Evolutionary conservation across 2,329 filamentous ascomycete species (phyloP).

Genomic region (Magnaporthales sp.): DNA sequence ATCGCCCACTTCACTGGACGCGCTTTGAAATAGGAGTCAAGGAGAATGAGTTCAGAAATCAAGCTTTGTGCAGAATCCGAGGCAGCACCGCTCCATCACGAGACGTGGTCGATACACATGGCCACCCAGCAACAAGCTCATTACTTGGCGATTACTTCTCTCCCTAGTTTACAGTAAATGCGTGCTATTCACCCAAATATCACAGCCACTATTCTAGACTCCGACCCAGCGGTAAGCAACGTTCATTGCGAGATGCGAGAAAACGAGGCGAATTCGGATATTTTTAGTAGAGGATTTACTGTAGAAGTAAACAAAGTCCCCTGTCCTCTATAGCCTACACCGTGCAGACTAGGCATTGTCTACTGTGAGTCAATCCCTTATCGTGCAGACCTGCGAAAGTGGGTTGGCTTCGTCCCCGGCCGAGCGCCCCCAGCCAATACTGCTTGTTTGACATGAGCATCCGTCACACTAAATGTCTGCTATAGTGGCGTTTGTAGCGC

Average conservation of each 20-base stretch:
- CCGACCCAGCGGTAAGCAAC: neutral
- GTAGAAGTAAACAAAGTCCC: neutral
- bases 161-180: neutral
- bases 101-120: neutral
- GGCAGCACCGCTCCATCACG: neutral
- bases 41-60: neutral
- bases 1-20: neutral
- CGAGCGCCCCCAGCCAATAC: neutral
- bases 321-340: neutral
- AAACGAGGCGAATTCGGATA: neutral
- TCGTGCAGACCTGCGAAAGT: neutral
- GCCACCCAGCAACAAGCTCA: neutral
- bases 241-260: neutral
- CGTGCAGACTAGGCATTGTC: neutral
- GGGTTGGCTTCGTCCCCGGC: neutral
- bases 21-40: neutral
- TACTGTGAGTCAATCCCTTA: neutral
- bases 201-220: neutral
- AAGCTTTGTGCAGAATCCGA: neutral
- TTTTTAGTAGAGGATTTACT: neutral
- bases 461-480: neutral
- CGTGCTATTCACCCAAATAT: neutral
- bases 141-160: neutral
- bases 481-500: neutral
- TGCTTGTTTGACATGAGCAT: neutral